phyloP scores from a whole-genome alignment of 202 grass and related monocot species.

The Digitaria exilis region DNA sequence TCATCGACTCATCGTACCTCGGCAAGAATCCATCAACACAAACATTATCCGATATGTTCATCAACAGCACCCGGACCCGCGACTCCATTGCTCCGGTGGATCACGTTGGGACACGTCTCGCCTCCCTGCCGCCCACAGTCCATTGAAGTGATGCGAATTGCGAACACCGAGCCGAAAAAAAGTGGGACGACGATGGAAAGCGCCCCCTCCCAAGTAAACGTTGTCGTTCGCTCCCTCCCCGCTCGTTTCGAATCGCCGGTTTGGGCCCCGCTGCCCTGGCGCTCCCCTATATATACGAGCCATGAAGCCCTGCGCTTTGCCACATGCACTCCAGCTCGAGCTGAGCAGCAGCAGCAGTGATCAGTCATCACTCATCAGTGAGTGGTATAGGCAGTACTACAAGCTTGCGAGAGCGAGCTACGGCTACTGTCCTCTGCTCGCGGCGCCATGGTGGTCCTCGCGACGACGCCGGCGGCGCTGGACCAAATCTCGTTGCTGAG shows the following conservation, averaged over 20 bases:
- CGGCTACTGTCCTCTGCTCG: background rate
- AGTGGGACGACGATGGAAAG: background rate
- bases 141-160: background rate
- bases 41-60: too few species aligned
- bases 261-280: background rate
- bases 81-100: conserved; percentile 41
- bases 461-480: conserved; percentile 54
- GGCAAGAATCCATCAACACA: conserved; percentile 9
- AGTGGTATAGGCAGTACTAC: background rate
- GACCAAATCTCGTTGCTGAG: conserved; percentile 64
- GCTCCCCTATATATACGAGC: conserved; percentile 39
- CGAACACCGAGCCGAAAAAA: background rate
- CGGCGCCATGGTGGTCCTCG: conserved; percentile 68
- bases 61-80: background rate
- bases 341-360: background rate
- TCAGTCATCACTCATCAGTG: background rate
- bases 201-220: background rate
- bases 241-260: conserved; percentile 32
- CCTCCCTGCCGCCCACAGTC: background rate
- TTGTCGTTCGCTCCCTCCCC: conserved; percentile 37
- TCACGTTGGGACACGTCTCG: conserved; percentile 35
- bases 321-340: conserved; percentile 33
- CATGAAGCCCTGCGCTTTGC: conserved; percentile 18
- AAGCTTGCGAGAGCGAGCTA: background rate
- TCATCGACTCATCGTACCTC: too few species aligned